Evolutionary conservation across 1,139 yeast genomes (phyloP), one percentile per base, ranked within the genome.

Genomic region (Hansenula sp.): DNA sequence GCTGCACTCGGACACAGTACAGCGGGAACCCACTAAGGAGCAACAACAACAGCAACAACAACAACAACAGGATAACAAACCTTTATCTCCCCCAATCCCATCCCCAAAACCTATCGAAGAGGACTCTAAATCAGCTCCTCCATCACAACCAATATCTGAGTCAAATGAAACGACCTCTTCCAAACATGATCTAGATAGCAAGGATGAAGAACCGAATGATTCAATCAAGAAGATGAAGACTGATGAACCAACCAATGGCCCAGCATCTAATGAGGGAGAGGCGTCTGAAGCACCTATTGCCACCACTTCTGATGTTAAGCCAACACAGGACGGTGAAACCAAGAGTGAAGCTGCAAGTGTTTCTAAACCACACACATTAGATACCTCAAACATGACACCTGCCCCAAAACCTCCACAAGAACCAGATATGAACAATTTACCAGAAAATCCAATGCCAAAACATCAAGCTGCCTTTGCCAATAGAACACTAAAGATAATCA

Each of bases 401-500:
- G 91, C 90, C 3, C 90, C 91, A 4, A 74, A 76, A 45, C 91
- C 91, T 2, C 76, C 86, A 2, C 60, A 72, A 7, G 90, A 84
- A 58, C 90, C 91, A 0, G 89, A 83, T 56, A 76, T 82, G 81
- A 59, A 77, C 54, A 81, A 83, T 54, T 68, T 84, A 31, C 88
- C 91, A 1, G 70, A 57, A 16, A 61, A 72, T 49, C 94, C 95
- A n/a, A 70, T 91, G 53, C 96, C 98, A 17, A 77, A 81, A 48
- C 97, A 91, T 64, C 98, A 93, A 66, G 74, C 77, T 53, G 71
- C 74, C 34, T 71, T 66, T 42, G 87, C 86, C 1, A 52, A 74
- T 29, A 82, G 82, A 58, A 74, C 86, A 2, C 73, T 85, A 41
- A 84, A 84, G 59, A 93, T 96, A 16, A 84, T 94, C 45, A 90